Base-by-base conservation (phyloP, 495 filamentous ascomycete genomes). In the Aspergillus nidulans region DNA sequence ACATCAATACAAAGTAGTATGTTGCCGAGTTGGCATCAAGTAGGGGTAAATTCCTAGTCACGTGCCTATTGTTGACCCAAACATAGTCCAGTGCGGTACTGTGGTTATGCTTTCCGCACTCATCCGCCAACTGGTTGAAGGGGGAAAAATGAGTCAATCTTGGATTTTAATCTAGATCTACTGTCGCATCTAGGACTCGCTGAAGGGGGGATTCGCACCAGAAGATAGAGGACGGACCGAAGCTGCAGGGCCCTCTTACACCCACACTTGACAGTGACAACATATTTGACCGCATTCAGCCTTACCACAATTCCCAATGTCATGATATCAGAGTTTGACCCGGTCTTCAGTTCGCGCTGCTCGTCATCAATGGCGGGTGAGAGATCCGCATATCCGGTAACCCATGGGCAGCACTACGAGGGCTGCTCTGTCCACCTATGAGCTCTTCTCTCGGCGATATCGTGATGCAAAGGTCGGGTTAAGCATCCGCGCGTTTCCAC, bases 401-500 rank as follows among this genome's bases (percentile, higher is more conserved):
- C 16, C 21, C 19, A 47, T 15, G 21, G 47, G 43, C 38, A 9
- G 52, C 20, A 42, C 21, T 28, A 16, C 32, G 24, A 38, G 21
- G 15, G 8, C 15, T 48, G 9, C 28, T 44, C 30, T 38, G 26
- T 52, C 38, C 30, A 13, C 38, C 25, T 36, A 25, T n/a, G 16
- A 32, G 25, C 48, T n/a, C 56, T 30, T 55, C 49, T 40, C 6
- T 0, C 38, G 10, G 0, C 23, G 16, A 8, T 19, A 46, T 63
- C 51, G 23, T 63, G 61, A 63, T 63, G 61, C 61, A 60, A 45
- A 41, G 43, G 41, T 56, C 23, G 44, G 50, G 43, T 49, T 48
- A 53, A 59, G 50, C 34, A 53, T 56, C 39, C 20, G 32, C 34
- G 28, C 23, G 16, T 36, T 15, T 43, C 21, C 12, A 4, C 30